Base-by-base conservation (phyloP, 164 flowering plant species). In the Umbilicus rupestris region DNA sequence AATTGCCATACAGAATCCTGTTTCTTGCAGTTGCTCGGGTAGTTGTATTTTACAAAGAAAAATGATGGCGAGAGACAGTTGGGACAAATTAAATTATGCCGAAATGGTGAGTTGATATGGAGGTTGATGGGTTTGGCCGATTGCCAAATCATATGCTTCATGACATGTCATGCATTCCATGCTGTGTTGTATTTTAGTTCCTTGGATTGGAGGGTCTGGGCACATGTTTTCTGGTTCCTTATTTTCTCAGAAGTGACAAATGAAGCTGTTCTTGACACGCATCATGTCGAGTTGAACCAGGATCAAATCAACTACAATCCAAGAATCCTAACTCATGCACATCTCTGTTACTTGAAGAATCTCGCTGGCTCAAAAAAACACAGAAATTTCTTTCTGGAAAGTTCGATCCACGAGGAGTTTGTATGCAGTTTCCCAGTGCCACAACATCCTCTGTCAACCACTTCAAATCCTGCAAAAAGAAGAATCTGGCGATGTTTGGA, bases 361-460 rank as follows among this genome's bases (percentile, higher is more conserved):
- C n/a, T n/a, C n/a, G n/a, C n/a, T n/a, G 16, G 3, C n/a, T 71
- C 73, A 78, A 59, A 78, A 72, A 63, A 82, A 75, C 28, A 62
- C 39, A 8, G 59, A 15, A 14, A 69, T 17, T 52, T 52, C 17
- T 63, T 67, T 1, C 35, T 15, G 1, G 39, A 73, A n/a, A n/a
- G n/a, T 7, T 6, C 39, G 68, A 22, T 31, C 19, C 35, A 69
- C 20, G 24, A 83, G 70, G 7, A 62, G 19, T 30, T 30, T 57
- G 31, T 57, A 20, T 8, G 62, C 62, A 9, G 28, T 57, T 30
- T 57, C 62, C 60, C 29, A 3, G 60, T 55, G 14, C 60, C 60
- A 14, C 60, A 55, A 55, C 60, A 55, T 11, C 60, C 60, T 55
- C 28, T 55, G n/a, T 52, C 14, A 8, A 52, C 59, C 10, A 22